Percentiles rank a stretch among this genome's conserved stretches.
Evolutionary conservation across 208 protist genomes (phyloP).

Genomic region (Herpetomonas tarakana): DNA sequence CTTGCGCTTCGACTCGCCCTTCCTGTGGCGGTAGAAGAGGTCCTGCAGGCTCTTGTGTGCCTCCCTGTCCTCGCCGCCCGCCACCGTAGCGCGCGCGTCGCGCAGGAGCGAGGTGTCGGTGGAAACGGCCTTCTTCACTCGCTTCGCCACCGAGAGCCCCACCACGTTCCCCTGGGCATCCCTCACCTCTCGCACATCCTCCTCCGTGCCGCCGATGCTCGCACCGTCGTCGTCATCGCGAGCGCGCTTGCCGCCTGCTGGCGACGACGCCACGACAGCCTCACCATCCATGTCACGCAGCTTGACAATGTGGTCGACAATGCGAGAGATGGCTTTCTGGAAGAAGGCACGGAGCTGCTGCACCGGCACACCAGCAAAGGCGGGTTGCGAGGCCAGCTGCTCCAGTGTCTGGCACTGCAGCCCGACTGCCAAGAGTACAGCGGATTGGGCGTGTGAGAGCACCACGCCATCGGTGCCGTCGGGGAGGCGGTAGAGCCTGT

Average conservation of each 20-base stretch:
- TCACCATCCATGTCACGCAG: constrained; percentile 39
- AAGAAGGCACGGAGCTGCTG: constrained; percentile 88
- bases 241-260: neutral
- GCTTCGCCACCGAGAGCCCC: constrained; percentile 66
- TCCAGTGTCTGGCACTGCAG: constrained; percentile 89
- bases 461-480: constrained; percentile 79
- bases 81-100: constrained; percentile 46
- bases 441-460: constrained; percentile 88
- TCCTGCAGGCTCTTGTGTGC: constrained; percentile 57
- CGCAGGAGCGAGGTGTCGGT: constrained; percentile 74
- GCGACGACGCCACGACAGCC: neutral
- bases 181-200: constrained; percentile 51
- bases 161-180: constrained; percentile 70
- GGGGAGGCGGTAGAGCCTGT: constrained; percentile 42
- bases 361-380: constrained; percentile 54
- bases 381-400: constrained; percentile 42
- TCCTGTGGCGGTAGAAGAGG: constrained; percentile 73
- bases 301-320: constrained; percentile 68
- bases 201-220: constrained; percentile 10
- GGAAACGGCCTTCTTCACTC: constrained; percentile 39
- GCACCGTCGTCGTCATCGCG: constrained; percentile 7
- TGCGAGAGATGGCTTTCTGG: constrained; percentile 76
- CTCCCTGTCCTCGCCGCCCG: constrained; percentile 21
- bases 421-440: constrained; percentile 94
- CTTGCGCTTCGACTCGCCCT: constrained; percentile 24